Percentiles rank a stretch among this genome's conserved stretches.
phyloP scores from a whole-genome alignment of 768 basidiomycete species.

The Amylocystis lapponica region DNA sequence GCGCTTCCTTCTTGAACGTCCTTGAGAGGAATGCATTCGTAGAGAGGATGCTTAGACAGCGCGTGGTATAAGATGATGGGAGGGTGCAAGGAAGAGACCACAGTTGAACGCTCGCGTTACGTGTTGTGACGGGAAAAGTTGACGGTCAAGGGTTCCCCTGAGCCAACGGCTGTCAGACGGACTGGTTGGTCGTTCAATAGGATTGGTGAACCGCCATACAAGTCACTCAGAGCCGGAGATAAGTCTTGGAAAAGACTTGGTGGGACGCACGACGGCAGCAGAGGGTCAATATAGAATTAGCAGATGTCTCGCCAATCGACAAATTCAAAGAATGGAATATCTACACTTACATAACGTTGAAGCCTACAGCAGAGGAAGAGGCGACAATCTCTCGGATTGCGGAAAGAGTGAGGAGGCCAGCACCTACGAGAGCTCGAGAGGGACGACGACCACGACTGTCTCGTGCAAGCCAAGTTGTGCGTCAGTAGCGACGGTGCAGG shows the following conservation, averaged over 20 bases:
- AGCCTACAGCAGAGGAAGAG: not conserved
- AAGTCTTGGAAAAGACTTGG: not conserved
- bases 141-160: slow-evolving; percentile 21
- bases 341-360: slow-evolving; percentile 5
- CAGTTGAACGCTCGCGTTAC: slow-evolving; percentile 23
- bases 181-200: slow-evolving; percentile 6
- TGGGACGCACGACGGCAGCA: not conserved
- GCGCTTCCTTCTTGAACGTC: slow-evolving; percentile 39
- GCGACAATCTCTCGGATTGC: not conserved
- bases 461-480: no score
- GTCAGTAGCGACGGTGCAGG: not conserved
- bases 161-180: not conserved
- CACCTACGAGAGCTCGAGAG: not conserved
- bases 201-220: not conserved
- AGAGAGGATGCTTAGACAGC: no score
- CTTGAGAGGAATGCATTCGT: slow-evolving; percentile 32
- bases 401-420: not conserved
- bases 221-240: slow-evolving; percentile 4
- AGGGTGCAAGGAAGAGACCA: slow-evolving; percentile 15
- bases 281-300: slow-evolving; percentile 1
- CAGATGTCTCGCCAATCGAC: not conserved
- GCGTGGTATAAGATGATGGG: slow-evolving; percentile 14
- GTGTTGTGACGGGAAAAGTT: slow-evolving; percentile 19
- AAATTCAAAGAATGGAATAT: slow-evolving; percentile 4
- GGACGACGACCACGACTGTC: no score